Conservation (phyloP, 179 eudicot genomes). For the Corrigiola litoralis region DNA sequence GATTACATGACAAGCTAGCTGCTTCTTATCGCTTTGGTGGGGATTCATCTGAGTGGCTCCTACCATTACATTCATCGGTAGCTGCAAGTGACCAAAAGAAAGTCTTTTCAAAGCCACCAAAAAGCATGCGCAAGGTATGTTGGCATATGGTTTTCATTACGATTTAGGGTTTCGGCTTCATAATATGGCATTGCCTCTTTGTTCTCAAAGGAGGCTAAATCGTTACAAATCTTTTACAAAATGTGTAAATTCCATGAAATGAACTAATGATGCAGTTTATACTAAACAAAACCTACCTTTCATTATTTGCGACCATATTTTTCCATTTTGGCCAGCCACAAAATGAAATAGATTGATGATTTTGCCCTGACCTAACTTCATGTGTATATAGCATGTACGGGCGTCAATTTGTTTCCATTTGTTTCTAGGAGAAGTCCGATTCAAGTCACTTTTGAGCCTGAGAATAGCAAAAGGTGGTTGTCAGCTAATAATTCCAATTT, state of each 20-base stretch:
- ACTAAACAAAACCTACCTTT: too few relatives aligned
- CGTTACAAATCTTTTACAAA: background rate
- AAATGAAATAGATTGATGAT: too few relatives aligned
- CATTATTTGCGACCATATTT: too few relatives aligned
- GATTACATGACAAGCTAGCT: conserved; percentile 66
- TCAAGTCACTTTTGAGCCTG: too few relatives aligned
- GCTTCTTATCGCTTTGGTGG: conserved; percentile 83
- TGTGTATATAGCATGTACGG: too few relatives aligned
- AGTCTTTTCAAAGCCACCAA: conserved; percentile 74
- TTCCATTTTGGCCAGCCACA: too few relatives aligned
- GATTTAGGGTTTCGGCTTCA: background rate
- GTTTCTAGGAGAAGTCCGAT: too few relatives aligned
- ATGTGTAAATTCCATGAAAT: background rate
- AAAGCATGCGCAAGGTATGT: conserved; percentile 71
- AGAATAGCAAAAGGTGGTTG: too few relatives aligned
- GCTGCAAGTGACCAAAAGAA: conserved; percentile 84
- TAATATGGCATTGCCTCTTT: background rate
- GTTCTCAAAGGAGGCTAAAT: background rate
- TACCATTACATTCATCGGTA: conserved; percentile 89
- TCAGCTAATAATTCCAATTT: too few relatives aligned
- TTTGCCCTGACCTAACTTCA: too few relatives aligned
- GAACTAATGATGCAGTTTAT: too few relatives aligned
- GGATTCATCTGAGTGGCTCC: conserved; percentile 79
- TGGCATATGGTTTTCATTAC: background rate
- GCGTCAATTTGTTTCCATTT: too few relatives aligned